These are phyloP conservation scores for Rhizopogon vulgaris DNA, from an alignment of 768 basidiomycete species.

Conservation along the genomic window DNA sequence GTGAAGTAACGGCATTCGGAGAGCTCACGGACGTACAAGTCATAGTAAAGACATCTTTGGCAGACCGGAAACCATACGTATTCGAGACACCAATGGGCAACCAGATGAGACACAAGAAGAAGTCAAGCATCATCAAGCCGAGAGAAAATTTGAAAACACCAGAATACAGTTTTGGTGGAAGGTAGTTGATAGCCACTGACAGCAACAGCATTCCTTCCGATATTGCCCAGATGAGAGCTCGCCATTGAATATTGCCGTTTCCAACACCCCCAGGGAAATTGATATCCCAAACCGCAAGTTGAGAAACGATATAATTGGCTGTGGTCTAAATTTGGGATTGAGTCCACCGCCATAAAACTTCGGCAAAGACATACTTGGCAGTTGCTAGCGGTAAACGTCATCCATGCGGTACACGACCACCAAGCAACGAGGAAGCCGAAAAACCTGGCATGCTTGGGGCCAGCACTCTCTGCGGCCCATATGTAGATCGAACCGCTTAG, in stretches of 20 bases:
- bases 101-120: slow-evolving; percentile 86
- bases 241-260: slow-evolving; percentile 75
- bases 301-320: slow-evolving; percentile 86
- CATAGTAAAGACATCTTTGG: slow-evolving; percentile 77
- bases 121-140: slow-evolving; percentile 75
- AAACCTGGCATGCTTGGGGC: slow-evolving; percentile 79
- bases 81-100: slow-evolving; percentile 85
- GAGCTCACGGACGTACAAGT: slow-evolving; percentile 57
- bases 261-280: slow-evolving; percentile 77
- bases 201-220: slow-evolving; percentile 68
- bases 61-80: slow-evolving; percentile 85
- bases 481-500: slow-evolving; percentile 90
- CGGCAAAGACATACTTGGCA: slow-evolving; percentile 54
- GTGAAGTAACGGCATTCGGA: not conserved
- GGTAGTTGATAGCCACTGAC: slow-evolving; percentile 77
- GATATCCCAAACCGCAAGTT: slow-evolving; percentile 72
- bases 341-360: not conserved
- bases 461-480: slow-evolving; percentile 92
- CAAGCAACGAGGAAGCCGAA: slow-evolving; percentile 88
- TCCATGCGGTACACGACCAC: slow-evolving; percentile 96
- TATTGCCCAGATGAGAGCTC: slow-evolving; percentile 78
- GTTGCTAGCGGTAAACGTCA: slow-evolving; percentile 86
- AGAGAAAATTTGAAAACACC: slow-evolving; percentile 72
- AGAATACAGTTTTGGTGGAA: slow-evolving; percentile 73
- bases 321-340: slow-evolving; percentile 48